Evolutionary conservation across 768 basidiomycete species (phyloP).

Genomic region (Lyophyllum semitale): DNA sequence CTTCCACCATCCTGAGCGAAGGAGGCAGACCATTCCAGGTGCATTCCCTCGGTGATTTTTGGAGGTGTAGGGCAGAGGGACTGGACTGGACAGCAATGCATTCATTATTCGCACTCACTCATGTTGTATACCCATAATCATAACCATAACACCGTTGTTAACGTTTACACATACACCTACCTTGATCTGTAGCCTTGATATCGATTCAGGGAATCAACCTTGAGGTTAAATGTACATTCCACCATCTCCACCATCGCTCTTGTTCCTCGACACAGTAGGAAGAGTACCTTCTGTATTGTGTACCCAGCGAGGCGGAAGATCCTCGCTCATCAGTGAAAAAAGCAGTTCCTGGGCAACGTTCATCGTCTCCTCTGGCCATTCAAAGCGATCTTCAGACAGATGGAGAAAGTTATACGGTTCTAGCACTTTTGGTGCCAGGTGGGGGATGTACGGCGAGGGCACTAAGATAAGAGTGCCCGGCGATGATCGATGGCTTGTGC

Average conservation of each 20-base stretch:
- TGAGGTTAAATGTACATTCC: constrained; percentile 57
- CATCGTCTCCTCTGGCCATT: constrained; percentile 38
- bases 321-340: constrained; percentile 33
- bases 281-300: not conserved
- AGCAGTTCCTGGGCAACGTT: constrained; percentile 36
- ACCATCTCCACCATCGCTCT: constrained; percentile 44
- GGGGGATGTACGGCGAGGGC: constrained; percentile 46
- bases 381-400: constrained; percentile 31
- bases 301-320: constrained; percentile 19
- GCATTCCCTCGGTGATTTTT: constrained; percentile 46
- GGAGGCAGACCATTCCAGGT: constrained; percentile 59
- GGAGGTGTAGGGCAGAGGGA: not conserved
- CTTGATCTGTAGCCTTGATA: not conserved
- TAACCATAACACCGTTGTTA: not conserved
- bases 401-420: constrained; percentile 31
- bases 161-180: not conserved
- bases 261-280: constrained; percentile 14
- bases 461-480: constrained; percentile 44
- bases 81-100: not conserved
- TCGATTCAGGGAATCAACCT: not conserved
- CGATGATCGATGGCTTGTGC: constrained; percentile 11
- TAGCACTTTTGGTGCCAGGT: constrained; percentile 42
- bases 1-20: constrained; percentile 83
- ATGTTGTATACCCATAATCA: constrained; percentile 15
- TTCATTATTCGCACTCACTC: constrained; percentile 2